These are phyloP conservation scores for Sambucus nigra DNA, from an alignment of 129 eudicot species.

Conservation along the genomic window DNA sequence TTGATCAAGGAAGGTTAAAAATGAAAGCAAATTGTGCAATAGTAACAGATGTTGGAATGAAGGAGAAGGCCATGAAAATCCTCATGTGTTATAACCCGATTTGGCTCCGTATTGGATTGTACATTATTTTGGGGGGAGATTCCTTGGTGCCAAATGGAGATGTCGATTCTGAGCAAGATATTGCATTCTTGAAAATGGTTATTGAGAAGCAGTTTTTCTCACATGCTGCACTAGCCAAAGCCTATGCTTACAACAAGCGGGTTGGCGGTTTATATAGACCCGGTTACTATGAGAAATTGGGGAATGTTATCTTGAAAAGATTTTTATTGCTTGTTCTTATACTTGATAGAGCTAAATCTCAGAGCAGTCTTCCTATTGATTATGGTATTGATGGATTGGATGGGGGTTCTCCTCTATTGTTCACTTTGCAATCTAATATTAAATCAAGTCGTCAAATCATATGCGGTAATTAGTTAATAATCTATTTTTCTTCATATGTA, in stretches of 20 bases:
- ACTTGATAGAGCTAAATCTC: slow-evolving; percentile 81
- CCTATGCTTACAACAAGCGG: slow-evolving; percentile 67
- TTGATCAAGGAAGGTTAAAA: slow-evolving; percentile 82
- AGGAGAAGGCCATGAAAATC: slow-evolving; percentile 64
- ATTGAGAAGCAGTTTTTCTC: slow-evolving; percentile 78
- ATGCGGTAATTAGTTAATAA: slow-evolving; percentile 37
- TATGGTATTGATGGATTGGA: slow-evolving; percentile 95
- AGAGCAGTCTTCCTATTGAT: slow-evolving; percentile 69
- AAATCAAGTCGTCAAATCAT: slow-evolving; percentile 75
- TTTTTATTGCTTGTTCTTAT: slow-evolving; percentile 68
- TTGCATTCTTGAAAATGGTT: slow-evolving; percentile 70
- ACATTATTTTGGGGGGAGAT: slow-evolving; percentile 85
- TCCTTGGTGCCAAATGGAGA: slow-evolving; percentile 57
- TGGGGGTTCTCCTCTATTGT: slow-evolving; percentile 94
- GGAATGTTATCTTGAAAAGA: slow-evolving; percentile 77
- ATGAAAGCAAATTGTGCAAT: slow-evolving; percentile 89
- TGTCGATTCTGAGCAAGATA: slow-evolving; percentile 57
- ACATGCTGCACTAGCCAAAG: slow-evolving; percentile 69
- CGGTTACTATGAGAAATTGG: slow-evolving; percentile 85
- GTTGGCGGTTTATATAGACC: slow-evolving; percentile 96
- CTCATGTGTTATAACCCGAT: slow-evolving; percentile 69
- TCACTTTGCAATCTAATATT: slow-evolving; percentile 46
- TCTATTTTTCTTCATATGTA: background rate
- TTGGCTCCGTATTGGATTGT: slow-evolving; percentile 86
- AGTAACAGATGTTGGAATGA: slow-evolving; percentile 90